Percentiles rank a stretch among this genome's conserved stretches.
These are phyloP conservation scores for Pelagomonas calceolata DNA, from an alignment of 108 stramenopile species.

Conservation along the genomic window DNA sequence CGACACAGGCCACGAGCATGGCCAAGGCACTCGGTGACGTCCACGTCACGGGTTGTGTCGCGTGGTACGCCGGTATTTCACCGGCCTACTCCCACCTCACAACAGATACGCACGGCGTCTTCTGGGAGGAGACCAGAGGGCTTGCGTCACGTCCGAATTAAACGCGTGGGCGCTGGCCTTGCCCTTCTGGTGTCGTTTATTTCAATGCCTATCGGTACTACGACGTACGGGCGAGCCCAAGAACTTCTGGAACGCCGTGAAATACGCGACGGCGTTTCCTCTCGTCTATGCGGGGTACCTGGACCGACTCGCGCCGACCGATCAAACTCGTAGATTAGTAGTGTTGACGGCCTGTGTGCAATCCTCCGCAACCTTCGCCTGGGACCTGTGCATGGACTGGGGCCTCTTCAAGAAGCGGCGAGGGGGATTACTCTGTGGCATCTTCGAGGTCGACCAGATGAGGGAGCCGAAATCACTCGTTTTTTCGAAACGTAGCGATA, in stretches of 20 bases:
- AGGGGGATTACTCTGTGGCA: neutral
- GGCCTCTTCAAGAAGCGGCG: neutral
- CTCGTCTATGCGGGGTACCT: neutral
- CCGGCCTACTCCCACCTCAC: too few species aligned
- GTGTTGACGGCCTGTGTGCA: neutral
- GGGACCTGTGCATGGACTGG: neutral
- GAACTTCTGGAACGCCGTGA: neutral
- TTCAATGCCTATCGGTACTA: neutral
- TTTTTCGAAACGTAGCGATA: neutral
- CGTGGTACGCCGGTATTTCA: neutral
- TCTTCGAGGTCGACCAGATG: neutral
- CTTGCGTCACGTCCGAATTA: neutral
- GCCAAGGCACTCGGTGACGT: neutral
- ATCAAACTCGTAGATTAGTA: neutral
- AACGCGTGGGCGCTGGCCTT: neutral
- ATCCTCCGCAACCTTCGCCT: neutral
- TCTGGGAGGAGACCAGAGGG: neutral
- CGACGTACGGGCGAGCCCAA: neutral
- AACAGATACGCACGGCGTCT: neutral
- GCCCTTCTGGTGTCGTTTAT: neutral
- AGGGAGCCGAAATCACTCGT: neutral
- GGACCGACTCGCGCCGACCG: neutral
- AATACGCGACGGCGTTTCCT: neutral
- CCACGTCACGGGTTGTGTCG: neutral
- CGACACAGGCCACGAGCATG: neutral